These are phyloP conservation scores for Penicillium alfredii DNA, from an alignment of 495 filamentous ascomycete genomes.

Conservation along the genomic window DNA sequence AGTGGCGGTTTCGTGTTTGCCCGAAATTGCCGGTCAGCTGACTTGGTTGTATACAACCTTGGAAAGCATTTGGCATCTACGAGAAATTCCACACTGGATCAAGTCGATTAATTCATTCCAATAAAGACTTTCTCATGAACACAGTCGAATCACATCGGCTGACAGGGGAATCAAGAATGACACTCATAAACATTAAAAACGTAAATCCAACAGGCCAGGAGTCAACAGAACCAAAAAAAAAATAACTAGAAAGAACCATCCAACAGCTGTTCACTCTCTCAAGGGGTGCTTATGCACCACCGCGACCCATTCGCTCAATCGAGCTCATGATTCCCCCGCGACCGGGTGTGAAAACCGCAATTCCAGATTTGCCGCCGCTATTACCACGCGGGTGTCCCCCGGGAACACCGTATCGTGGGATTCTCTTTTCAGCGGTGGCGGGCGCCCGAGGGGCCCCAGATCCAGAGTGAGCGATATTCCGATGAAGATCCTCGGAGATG, in stretches of 20 bases:
- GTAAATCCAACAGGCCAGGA: background rate
- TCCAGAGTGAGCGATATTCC: slow-evolving; percentile 22
- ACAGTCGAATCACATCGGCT: too few species aligned
- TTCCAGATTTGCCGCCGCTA: slow-evolving; percentile 38
- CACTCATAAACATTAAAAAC: slow-evolving; percentile 2
- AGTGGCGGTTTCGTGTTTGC: too few species aligned
- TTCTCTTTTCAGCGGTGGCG: slow-evolving; percentile 28
- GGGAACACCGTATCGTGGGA: slow-evolving; percentile 28
- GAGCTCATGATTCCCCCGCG: slow-evolving; percentile 63
- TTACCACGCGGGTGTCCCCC: slow-evolving; percentile 32
- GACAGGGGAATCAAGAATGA: slow-evolving; percentile 19
- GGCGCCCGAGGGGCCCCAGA: slow-evolving; percentile 34
- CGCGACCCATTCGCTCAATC: slow-evolving; percentile 63
- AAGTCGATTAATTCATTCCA: too few species aligned
- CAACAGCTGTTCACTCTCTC: slow-evolving; percentile 5
- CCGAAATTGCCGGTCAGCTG: too few species aligned
- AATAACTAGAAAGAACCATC: background rate
- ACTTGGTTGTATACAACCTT: too few species aligned
- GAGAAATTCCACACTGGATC: too few species aligned
- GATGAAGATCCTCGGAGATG: slow-evolving; percentile 18
- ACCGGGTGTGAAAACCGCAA: slow-evolving; percentile 40
- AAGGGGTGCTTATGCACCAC: too few species aligned
- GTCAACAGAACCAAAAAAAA: slow-evolving; percentile 1
- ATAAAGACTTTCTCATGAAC: too few species aligned
- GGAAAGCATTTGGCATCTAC: too few species aligned